Percentiles rank a stretch among this genome's conserved stretches.
These are phyloP conservation scores for Isoetes engelmannii DNA, from an alignment of 83 land plant genomes.

Conservation along the genomic window DNA sequence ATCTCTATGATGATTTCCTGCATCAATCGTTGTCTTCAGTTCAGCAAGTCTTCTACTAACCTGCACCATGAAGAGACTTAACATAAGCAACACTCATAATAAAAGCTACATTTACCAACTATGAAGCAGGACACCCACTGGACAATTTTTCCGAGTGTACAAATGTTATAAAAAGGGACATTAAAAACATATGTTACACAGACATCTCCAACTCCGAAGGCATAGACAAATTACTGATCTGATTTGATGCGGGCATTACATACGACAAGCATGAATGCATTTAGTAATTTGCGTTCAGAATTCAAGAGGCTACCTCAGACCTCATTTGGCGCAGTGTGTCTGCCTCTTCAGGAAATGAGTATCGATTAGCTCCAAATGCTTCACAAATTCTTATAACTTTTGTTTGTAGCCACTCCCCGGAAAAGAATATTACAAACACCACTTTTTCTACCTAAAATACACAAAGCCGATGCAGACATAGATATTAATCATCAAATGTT, in stretches of 20 bases:
- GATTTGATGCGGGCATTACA: too few relatives aligned
- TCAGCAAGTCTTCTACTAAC: conserved; percentile 62
- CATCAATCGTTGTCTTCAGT: conserved; percentile 62
- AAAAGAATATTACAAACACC: conserved; percentile 78
- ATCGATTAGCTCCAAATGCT: conserved; percentile 94
- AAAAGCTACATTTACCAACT: neutral
- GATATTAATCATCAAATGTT: neutral
- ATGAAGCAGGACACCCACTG: too few relatives aligned
- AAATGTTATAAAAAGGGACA: too few relatives aligned
- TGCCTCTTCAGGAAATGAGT: conserved; percentile 73
- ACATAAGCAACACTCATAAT: neutral
- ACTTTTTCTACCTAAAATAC: conserved; percentile 65
- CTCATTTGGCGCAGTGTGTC: conserved; percentile 64
- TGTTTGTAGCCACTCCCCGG: conserved; percentile 74
- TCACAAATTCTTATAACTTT: conserved; percentile 86
- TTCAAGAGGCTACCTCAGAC: conserved; percentile 47
- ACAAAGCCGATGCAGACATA: neutral
- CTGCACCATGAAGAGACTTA: conserved; percentile 21
- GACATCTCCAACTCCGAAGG: too few relatives aligned
- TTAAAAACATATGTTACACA: too few relatives aligned
- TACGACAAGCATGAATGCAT: too few relatives aligned
- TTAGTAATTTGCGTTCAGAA: too few relatives aligned
- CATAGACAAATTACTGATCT: too few relatives aligned
- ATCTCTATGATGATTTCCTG: conserved; percentile 47
- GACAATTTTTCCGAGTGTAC: too few relatives aligned